Evolutionary conservation across 2,329 filamentous ascomycete genomes (phyloP).

Genomic region (Coleophoma eucalyptorum): DNA sequence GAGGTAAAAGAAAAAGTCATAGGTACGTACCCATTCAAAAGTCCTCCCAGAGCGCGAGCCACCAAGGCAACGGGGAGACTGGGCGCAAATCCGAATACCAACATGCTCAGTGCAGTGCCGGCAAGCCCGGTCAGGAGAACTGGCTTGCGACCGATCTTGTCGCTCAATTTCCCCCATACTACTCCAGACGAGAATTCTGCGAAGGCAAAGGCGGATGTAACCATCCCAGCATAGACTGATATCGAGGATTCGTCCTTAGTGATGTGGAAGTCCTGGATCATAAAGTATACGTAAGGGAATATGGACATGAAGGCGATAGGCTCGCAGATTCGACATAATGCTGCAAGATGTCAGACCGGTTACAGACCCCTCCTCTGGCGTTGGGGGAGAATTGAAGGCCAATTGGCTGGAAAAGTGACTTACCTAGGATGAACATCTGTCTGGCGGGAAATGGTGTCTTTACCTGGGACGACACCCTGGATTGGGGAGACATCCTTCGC

Average conservation of each 20-base stretch:
- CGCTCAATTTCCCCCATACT: constrained; percentile 90
- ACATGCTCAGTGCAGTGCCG: constrained; percentile 88
- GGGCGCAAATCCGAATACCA: constrained; percentile 86
- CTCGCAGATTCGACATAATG: constrained; percentile 92
- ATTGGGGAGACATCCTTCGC: not conserved
- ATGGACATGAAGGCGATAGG: constrained; percentile 99
- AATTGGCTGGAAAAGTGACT: constrained; percentile 12
- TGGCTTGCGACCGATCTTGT: constrained; percentile 87
- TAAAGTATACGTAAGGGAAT: constrained; percentile 97
- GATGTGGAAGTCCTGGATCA: constrained; percentile 89
- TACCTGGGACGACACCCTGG: constrained; percentile 24
- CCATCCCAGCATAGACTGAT: constrained; percentile 90
- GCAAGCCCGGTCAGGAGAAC: constrained; percentile 85
- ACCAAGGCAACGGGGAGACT: constrained; percentile 80
- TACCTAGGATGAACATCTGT: constrained; percentile 52
- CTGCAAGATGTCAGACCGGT: constrained; percentile 37
- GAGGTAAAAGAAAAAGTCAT: too few species aligned
- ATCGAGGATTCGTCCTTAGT: constrained; percentile 76
- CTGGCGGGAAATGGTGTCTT: constrained; percentile 33
- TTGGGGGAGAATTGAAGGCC: too few species aligned
- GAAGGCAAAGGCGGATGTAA: constrained; percentile 93
- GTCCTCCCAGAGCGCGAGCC: constrained; percentile 82
- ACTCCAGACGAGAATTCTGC: constrained; percentile 92
- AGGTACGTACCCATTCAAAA: constrained; percentile 78
- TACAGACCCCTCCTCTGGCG: too few species aligned